Evolutionary conservation across 1,284 basidiomycete species (phyloP).

Genomic region (Tilletia setariae): DNA sequence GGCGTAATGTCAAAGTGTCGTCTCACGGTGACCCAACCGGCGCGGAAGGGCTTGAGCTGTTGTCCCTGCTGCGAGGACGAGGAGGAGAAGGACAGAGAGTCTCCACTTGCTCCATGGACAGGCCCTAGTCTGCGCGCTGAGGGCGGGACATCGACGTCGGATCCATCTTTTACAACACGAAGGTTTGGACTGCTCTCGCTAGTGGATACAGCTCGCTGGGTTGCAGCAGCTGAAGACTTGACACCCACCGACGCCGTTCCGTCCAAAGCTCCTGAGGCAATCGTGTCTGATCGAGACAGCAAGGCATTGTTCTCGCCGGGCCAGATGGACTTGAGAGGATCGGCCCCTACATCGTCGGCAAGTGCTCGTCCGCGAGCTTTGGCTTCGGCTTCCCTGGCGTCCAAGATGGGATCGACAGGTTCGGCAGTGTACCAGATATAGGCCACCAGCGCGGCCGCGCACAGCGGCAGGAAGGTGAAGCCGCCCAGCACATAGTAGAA

Average conservation of each 20-base stretch:
- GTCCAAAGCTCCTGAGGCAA: too few relatives aligned
- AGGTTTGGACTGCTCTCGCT: neutral
- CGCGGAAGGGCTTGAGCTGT: slow-evolving; percentile 29
- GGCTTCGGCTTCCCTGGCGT: neutral
- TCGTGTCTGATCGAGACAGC: too few relatives aligned
- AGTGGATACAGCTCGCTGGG: too few relatives aligned
- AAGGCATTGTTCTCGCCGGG: too few relatives aligned
- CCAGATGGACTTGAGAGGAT: too few relatives aligned
- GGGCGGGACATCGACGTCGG: slow-evolving; percentile 24
- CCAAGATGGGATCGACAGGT: slow-evolving; percentile 3
- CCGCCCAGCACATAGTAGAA: slow-evolving; percentile 53
- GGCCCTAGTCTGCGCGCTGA: slow-evolving; percentile 39
- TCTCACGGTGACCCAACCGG: slow-evolving; percentile 42
- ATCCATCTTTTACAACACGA: neutral
- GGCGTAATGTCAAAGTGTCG: slow-evolving; percentile 29
- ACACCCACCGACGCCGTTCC: too few relatives aligned
- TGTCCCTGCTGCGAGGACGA: neutral
- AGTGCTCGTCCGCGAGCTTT: neutral
- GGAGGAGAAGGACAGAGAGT: too few relatives aligned
- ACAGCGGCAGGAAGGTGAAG: slow-evolving; percentile 49
- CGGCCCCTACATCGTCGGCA: neutral
- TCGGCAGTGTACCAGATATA: slow-evolving; percentile 30
- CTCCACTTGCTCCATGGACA: neutral
- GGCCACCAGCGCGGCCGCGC: slow-evolving; percentile 26
- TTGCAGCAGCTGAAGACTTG: too few relatives aligned